Conservation (phyloP, 495 filamentous ascomycete genomes). For the Hypoxylon fragiforme region DNA sequence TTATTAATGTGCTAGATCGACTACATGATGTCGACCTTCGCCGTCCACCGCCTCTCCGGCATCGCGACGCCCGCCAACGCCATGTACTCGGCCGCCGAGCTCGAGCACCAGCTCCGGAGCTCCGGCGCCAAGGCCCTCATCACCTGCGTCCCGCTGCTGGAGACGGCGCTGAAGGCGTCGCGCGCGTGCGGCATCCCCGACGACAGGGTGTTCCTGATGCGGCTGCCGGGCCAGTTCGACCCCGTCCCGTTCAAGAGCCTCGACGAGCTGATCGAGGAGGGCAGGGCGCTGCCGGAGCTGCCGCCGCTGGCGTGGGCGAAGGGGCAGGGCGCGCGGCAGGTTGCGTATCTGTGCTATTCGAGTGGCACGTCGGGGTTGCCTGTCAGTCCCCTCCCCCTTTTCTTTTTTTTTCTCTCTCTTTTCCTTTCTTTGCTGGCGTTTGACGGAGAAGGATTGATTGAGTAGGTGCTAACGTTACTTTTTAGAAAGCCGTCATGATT, state of each 20-base stretch:
- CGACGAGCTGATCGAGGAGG: conserved; percentile 66
- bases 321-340: conserved; percentile 74
- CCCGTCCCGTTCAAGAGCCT: conserved; percentile 68
- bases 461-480: conserved; percentile 10
- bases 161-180: conserved; percentile 70
- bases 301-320: conserved; percentile 69
- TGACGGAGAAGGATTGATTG: background rate
- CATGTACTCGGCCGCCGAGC: conserved; percentile 72
- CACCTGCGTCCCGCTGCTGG: conserved; percentile 75
- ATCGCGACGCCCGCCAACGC: conserved; percentile 82
- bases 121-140: conserved; percentile 77
- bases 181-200: conserved; percentile 67
- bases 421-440: too few relatives aligned
- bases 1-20: conserved; percentile 64
- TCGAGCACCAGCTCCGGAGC: conserved; percentile 77
- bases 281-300: conserved; percentile 62
- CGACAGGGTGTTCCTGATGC: conserved; percentile 73
- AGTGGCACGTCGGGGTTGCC: conserved; percentile 87
- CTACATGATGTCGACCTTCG: conserved; percentile 73
- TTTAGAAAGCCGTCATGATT: conserved; percentile 92
- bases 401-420: too few relatives aligned
- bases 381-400: conserved; percentile 56
- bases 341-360: conserved; percentile 86
- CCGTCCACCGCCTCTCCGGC: conserved; percentile 74
- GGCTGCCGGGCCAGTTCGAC: conserved; percentile 61